A percentile compares a stretch with the other conserved stretches of the same genome.
phyloP scores from a whole-genome alignment of 148 eudicot genomes.

The Chenopodium berlandieri region DNA sequence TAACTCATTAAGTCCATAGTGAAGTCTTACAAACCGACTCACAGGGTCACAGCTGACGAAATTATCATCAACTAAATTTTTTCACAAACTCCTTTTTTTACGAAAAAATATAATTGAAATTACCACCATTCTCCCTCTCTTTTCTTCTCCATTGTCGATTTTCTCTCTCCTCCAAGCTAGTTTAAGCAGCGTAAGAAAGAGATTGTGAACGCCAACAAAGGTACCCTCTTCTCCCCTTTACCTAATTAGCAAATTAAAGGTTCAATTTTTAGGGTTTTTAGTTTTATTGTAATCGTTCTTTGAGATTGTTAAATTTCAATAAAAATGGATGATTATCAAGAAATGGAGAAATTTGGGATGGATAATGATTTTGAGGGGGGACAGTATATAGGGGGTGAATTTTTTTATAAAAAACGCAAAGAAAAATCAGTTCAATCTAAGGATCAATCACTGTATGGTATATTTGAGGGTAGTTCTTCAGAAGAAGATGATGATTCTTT shows the following conservation, averaged over 20 bases:
- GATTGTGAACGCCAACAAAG: not conserved
- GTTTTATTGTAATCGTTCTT: not conserved
- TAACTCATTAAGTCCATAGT: no score
- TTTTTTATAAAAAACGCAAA: slow-evolving; percentile 63
- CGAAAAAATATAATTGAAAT: no score
- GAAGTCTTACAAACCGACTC: no score
- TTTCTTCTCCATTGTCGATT: no score
- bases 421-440: slow-evolving; percentile 62
- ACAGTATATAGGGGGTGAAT: slow-evolving; percentile 68
- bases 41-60: no score
- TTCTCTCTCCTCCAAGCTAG: no score
- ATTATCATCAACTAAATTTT: no score
- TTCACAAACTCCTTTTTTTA: no score
- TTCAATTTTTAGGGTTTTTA: not conserved
- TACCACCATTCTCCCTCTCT: no score
- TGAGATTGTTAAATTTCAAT: not conserved
- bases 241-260: not conserved
- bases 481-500: slow-evolving; percentile 39
- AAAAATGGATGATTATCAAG: slow-evolving; percentile 76
- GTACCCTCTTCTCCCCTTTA: not conserved
- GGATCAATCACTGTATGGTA: slow-evolving; percentile 74
- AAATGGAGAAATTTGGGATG: slow-evolving; percentile 66
- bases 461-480: slow-evolving; percentile 56
- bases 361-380: slow-evolving; percentile 83
- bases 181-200: no score